Evolutionary conservation across 2,329 filamentous ascomycete genomes (phyloP), one percentile per base, ranked within the genome.

Genomic region (Botrytis byssoidea): DNA sequence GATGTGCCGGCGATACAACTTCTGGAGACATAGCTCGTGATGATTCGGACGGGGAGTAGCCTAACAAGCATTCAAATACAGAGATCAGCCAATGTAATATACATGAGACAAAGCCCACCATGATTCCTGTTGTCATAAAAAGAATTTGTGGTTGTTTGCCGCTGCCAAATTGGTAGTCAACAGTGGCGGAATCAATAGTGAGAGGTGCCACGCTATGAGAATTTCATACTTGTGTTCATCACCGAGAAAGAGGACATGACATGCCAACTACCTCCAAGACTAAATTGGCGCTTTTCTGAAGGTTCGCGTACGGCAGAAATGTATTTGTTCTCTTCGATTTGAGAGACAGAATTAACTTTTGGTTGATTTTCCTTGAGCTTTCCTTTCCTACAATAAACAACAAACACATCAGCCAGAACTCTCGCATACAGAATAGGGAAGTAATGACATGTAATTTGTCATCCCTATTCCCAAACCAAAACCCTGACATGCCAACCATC

Each of bases 1-100:
- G 94, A 82, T 93, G 97, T 69, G 66, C 66, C 74, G 92, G 90
- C 74, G 94, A 96, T 76, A 90, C 87, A 74, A 92, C 92, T 85
- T 97, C 94, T 77, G 90, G 85, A 80, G 89, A 89, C 88, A 91
- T 91, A 66, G 81, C 79, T 78, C 78, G 83, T 83, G 81, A 79
- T 77, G 77, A 80, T 77, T 69, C 66, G 66, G 78, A 76, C 70
- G 79, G 78, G 61, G 78, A 79, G 74, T 78, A 80, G 70, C 78
- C 80, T 81, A 77, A 37, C 37, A 72, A 72, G 67, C 72, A 73
- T 63, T 65, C 57, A 67, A 72, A 67, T 67, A 72, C 70, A 72
- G 70, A 72, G 70, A 72, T 72, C 70, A 72, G 70, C 70, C 60
- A 72, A 59, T 67, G 70, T 59, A 55, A 65, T 72, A 72, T 55